Conservation (phyloP, 73 alveolate species). For the Symbiodinium natans region DNA sequence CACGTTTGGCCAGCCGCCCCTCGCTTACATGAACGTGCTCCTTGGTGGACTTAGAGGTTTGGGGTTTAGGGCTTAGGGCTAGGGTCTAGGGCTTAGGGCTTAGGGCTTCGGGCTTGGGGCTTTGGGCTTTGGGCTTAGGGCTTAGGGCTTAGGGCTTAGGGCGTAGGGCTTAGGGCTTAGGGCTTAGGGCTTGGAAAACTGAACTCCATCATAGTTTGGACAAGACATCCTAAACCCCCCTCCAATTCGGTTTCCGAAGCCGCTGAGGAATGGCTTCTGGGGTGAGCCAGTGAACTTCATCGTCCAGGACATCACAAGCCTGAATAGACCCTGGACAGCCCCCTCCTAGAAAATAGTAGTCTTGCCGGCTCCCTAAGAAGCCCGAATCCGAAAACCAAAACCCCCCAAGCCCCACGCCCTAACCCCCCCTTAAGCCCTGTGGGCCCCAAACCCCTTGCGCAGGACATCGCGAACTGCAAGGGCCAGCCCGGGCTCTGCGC, state of each 20-base stretch:
- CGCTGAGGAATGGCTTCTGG: constrained; percentile 86
- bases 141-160: background rate
- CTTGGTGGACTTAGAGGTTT: background rate
- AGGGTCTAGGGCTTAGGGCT: background rate
- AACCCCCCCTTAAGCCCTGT: background rate
- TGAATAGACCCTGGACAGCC: no score
- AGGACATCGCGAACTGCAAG: background rate
- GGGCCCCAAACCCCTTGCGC: background rate
- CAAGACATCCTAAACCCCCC: background rate
- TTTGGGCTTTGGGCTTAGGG: no score
- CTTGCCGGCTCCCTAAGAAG: no score
- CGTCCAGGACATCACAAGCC: constrained; percentile 55
- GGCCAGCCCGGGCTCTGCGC: constrained; percentile 76
- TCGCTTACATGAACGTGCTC: constrained; percentile 44
- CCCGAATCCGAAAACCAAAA: no score
- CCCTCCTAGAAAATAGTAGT: no score
- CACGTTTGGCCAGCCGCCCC: constrained; percentile 82
- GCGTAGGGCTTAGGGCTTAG: background rate
- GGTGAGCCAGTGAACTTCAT: constrained; percentile 76
- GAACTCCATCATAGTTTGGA: background rate
- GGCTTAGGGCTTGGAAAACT: background rate
- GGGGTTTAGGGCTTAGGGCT: background rate
- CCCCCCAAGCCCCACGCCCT: no score
- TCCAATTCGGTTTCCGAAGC: no score
- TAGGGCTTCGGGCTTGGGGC: no score